phyloP scores from a whole-genome alignment of 495 filamentous ascomycete genomes.

The Penicillium verhagenii region DNA sequence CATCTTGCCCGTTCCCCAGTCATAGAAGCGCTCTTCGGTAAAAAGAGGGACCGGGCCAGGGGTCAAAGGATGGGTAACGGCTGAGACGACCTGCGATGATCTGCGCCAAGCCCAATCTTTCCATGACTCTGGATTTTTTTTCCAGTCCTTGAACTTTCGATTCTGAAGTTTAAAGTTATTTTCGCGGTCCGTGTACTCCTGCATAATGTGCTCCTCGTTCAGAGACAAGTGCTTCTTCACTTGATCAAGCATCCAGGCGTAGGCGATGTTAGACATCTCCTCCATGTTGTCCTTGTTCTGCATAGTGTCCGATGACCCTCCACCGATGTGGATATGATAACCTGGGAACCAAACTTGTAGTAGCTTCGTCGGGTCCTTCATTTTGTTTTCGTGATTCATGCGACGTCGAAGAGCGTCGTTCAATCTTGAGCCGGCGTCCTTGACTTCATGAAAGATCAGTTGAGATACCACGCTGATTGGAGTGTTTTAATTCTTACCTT shows the following conservation, averaged over 20 bases:
- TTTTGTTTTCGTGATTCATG: conserved; percentile 7
- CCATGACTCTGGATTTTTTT: not conserved
- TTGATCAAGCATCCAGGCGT: conserved; percentile 12
- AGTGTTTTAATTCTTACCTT: too few relatives aligned
- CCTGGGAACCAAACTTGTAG: conserved; percentile 13
- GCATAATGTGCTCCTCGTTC: conserved; percentile 7
- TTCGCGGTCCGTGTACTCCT: conserved; percentile 14
- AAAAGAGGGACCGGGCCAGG: not conserved
- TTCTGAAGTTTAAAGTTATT: not conserved
- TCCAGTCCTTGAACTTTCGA: not conserved
- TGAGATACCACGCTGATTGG: too few relatives aligned
- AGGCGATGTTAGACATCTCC: conserved; percentile 13
- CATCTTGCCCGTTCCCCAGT: conserved; percentile 19
- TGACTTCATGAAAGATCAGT: too few relatives aligned
- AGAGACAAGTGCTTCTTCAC: conserved; percentile 8
- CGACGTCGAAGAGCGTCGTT: conserved; percentile 5
- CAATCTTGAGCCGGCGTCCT: too few relatives aligned
- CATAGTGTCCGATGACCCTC: conserved; percentile 4
- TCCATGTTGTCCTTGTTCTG: conserved; percentile 11
- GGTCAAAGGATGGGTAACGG: conserved; percentile 3
- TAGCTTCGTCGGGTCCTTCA: conserved; percentile 6
- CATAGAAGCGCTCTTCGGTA: not conserved
- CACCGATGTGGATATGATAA: conserved; percentile 10
- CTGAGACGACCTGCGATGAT: not conserved
- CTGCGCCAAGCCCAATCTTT: conserved; percentile 3